Percentiles rank a stretch among this genome's conserved stretches.
Conservation (phyloP, 345 rosid species). For the Salix arbutifolia region DNA sequence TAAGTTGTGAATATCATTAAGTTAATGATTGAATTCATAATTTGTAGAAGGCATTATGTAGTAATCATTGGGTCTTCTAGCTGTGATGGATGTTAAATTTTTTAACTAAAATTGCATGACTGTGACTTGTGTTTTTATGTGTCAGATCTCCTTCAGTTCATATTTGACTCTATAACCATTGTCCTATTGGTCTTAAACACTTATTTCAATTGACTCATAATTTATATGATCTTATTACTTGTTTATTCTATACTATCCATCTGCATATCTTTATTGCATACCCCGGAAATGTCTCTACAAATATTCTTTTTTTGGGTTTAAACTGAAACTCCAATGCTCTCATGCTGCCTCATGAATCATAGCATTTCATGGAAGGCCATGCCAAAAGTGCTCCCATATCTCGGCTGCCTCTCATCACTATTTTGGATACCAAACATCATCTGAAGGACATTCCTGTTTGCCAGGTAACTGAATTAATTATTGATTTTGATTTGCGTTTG, state of each 20-base stretch:
- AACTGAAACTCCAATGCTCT: not conserved
- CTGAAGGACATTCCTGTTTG: conserved; percentile 86
- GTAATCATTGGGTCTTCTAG: not conserved
- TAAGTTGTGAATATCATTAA: no score
- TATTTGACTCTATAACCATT: not conserved
- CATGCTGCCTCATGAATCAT: conserved; percentile 8
- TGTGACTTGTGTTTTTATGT: not conserved
- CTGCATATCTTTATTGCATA: not conserved
- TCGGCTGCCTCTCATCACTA: conserved; percentile 75
- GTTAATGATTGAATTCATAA: not conserved
- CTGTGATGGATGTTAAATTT: not conserved
- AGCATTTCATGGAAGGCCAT: conserved; percentile 99
- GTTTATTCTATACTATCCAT: not conserved
- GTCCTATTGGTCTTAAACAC: no score
- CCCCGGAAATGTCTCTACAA: not conserved
- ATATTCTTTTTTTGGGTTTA: not conserved
- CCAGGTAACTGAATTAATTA: conserved; percentile 47
- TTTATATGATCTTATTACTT: not conserved
- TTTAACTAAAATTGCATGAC: not conserved
- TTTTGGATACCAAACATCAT: conserved; percentile 62
- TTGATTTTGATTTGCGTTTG: conserved; percentile 13
- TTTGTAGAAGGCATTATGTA: not conserved
- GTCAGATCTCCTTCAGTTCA: not conserved
- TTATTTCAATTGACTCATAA: not conserved
- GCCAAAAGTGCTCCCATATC: conserved; percentile 90